Evolutionary conservation across 2,329 filamentous ascomycete genomes (phyloP).

Genomic region (Thelonectria blattea): DNA sequence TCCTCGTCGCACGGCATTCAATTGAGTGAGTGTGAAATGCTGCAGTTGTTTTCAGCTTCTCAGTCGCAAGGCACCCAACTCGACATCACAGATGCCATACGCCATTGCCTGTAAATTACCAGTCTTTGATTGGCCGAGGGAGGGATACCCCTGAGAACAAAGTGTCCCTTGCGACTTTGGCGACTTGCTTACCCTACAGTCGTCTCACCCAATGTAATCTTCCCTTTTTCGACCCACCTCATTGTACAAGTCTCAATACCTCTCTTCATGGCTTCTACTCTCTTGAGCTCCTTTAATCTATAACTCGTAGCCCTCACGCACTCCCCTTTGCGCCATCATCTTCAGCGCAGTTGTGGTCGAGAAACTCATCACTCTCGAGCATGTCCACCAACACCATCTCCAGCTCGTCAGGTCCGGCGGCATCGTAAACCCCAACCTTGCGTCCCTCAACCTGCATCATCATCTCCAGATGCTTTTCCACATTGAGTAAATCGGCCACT

Average conservation of each 20-base stretch:
- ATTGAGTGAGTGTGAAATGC: neutral
- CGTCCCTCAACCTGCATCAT: constrained; percentile 18
- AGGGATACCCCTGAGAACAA: constrained; percentile 1
- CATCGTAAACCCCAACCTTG: constrained; percentile 15
- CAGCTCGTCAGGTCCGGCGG: constrained; percentile 12
- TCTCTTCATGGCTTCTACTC: neutral
- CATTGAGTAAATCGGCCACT: constrained; percentile 10
- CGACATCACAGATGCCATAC: neutral
- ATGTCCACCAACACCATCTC: constrained; percentile 12
- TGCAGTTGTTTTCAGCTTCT: neutral
- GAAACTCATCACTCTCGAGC: neutral
- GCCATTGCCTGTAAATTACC: constrained; percentile 10
- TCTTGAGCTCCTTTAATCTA: neutral
- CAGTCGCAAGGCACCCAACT: neutral
- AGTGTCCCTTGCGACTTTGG: neutral
- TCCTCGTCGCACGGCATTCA: neutral
- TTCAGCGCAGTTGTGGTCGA: neutral
- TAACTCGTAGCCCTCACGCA: neutral
- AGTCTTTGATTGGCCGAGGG: constrained; percentile 9
- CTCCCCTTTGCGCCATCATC: neutral
- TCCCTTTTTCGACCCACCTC: neutral
- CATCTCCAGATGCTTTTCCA: constrained; percentile 15
- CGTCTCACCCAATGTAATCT: neutral
- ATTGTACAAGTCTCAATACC: neutral
- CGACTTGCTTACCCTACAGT: neutral